Percentiles rank a stretch among this genome's conserved stretches.
These are phyloP conservation scores for Diaporthe citrichinensis DNA, from an alignment of 2,329 filamentous ascomycete species.

Conservation along the genomic window DNA sequence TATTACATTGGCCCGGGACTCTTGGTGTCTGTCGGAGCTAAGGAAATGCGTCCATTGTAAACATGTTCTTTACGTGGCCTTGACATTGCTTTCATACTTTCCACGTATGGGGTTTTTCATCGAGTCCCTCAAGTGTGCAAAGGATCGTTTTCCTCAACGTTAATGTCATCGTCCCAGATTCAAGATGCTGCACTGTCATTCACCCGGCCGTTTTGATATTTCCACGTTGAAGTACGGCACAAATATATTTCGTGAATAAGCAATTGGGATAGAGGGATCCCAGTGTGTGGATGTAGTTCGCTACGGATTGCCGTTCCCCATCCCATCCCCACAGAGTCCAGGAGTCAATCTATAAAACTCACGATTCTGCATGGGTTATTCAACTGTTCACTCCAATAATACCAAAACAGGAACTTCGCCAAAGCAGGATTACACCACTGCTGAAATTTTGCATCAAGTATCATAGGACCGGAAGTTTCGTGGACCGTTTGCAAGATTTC, in stretches of 20 bases:
- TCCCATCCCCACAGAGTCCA: neutral
- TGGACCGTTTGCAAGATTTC: neutral
- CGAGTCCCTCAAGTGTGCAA: neutral
- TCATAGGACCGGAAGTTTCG: neutral
- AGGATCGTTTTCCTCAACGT: neutral
- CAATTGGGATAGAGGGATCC: neutral
- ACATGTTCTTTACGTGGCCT: neutral
- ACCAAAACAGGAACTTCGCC: too few species aligned
- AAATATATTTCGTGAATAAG: neutral
- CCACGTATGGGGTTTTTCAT: neutral
- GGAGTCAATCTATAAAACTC: neutral
- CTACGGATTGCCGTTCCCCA: neutral
- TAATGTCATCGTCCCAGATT: neutral
- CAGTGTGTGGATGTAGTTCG: too few species aligned
- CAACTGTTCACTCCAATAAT: too few species aligned
- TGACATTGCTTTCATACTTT: neutral
- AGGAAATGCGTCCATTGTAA: neutral
- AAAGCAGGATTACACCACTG: neutral
- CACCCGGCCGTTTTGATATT: neutral
- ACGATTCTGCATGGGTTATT: neutral
- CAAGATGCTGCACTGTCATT: neutral
- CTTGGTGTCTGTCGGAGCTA: neutral
- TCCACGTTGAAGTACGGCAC: neutral
- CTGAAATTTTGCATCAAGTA: neutral
- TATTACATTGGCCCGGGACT: too few species aligned